A percentile compares a stretch with the other conserved stretches of the same genome.
phyloP scores from a whole-genome alignment of 768 basidiomycete genomes.

The Coprinopsis sp. region DNA sequence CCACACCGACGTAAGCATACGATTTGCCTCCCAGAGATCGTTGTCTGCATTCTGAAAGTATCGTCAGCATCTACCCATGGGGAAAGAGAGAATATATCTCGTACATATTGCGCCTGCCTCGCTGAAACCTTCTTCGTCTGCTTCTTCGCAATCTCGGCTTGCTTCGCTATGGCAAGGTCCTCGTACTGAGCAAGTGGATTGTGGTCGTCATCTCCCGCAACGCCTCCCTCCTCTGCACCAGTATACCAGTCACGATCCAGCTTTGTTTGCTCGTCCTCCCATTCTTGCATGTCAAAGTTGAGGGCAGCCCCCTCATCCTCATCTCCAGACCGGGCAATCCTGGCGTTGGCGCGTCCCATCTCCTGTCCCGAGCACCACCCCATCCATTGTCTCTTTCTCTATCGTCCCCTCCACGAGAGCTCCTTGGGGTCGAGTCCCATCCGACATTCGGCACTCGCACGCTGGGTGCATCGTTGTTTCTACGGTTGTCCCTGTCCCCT shows the following conservation, averaged over 20 bases:
- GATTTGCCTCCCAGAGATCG: constrained; percentile 97
- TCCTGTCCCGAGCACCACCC: constrained; percentile 50
- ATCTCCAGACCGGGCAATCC: constrained; percentile 59
- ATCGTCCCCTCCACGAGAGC: constrained; percentile 48
- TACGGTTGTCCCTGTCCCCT: constrained; percentile 22
- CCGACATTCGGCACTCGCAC: constrained; percentile 87
- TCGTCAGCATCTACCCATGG: constrained; percentile 8
- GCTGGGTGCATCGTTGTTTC: constrained; percentile 62
- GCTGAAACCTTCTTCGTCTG: constrained; percentile 87
- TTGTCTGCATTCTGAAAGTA: constrained; percentile 85
- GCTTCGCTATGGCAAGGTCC: constrained; percentile 64
- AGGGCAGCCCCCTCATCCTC: constrained; percentile 61
- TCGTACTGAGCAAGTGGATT: constrained; percentile 94
- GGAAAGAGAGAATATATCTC: constrained; percentile 23
- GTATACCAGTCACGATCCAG: constrained; percentile 97
- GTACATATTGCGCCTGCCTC: constrained; percentile 95
- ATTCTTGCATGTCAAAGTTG: constrained; percentile 76
- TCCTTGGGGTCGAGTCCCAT: constrained; percentile 91
- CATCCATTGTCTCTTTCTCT: constrained; percentile 48
- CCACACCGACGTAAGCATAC: constrained; percentile 97
- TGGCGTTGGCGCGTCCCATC: constrained; percentile 84
- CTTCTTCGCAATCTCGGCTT: constrained; percentile 73
- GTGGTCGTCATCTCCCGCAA: constrained; percentile 87
- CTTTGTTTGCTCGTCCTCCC: constrained; percentile 94
- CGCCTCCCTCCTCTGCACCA: constrained; percentile 80